These are phyloP conservation scores for Herpotrichia juniperi DNA, from an alignment of 2,329 filamentous ascomycete species.

Conservation along the genomic window DNA sequence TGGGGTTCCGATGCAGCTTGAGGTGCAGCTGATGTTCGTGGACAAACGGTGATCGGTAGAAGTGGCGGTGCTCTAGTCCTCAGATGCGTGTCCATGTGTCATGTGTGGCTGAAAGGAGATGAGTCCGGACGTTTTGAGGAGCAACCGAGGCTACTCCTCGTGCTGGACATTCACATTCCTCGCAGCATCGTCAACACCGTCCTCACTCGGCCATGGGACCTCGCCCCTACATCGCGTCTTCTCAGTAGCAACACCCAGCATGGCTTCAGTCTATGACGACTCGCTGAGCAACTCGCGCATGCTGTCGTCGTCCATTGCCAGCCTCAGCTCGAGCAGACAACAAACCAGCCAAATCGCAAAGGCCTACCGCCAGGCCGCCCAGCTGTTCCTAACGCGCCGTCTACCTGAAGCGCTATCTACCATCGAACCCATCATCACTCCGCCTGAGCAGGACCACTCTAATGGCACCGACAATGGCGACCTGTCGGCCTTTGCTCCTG, in stretches of 20 bases:
- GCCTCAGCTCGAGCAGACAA: constrained; percentile 70
- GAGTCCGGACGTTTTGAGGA: neutral
- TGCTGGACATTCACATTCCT: constrained; percentile 4
- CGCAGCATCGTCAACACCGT: constrained; percentile 14
- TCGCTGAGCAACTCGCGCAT: constrained; percentile 61
- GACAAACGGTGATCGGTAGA: neutral
- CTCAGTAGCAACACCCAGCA: constrained; percentile 22
- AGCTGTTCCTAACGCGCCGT: constrained; percentile 91
- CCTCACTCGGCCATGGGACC: constrained; percentile 14
- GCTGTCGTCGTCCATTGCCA: constrained; percentile 72
- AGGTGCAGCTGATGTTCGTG: neutral
- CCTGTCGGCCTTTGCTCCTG: constrained; percentile 63
- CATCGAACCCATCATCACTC: constrained; percentile 79
- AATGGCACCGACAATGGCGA: constrained; percentile 27
- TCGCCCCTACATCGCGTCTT: neutral
- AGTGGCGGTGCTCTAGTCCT: too few species aligned
- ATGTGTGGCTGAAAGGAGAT: neutral
- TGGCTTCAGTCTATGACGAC: constrained; percentile 57
- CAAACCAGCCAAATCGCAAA: constrained; percentile 80
- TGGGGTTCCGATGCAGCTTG: neutral
- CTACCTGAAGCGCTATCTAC: constrained; percentile 87
- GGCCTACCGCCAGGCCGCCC: constrained; percentile 91
- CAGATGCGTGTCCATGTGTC: neutral
- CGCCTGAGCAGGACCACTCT: constrained; percentile 47
- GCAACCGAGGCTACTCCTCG: neutral